Base-by-base conservation (phyloP, 768 basidiomycete species). In the Galerina sulciceps region DNA sequence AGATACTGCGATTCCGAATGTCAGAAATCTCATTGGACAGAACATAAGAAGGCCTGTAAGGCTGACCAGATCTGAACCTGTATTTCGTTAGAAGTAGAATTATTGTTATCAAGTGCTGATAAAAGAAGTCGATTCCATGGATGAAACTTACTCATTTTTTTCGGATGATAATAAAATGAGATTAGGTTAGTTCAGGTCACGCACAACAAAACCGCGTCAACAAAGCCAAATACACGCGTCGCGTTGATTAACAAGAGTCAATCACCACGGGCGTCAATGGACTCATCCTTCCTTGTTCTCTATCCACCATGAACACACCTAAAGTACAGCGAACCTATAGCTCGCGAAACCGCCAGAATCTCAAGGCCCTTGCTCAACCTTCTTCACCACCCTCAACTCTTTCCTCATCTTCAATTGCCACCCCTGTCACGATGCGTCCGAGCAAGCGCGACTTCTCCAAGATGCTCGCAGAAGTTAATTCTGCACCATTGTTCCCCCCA, bases 331-430 rank as follows among this genome's bases (percentile, higher is more conserved):
- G 78, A 23, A 85, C 84, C 0, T 86, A 86, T 66, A 64, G 77
- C 62, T 74, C 82, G n/a, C 80, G 79, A 69, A 76, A 63, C 77
- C 83, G 69, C 82, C 81, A 65, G 80, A 84, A 81, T 18, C 13
- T 50, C 10, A 47, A 51, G 6, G 72, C 49, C 22, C 20, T 55
- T 17, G 15, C 53, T 3, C 70, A 54, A 68, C 75, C 55, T 6
- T 77, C 81, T 4, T 75, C 78, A 6, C 73, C 79, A 26, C 70
- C 76, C 3, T 71, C 77, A 6, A 65, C 72, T 9, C 51, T 71
- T 1, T 61, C 75, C 0, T 75, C 79, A 6, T 73, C 75, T 1
- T 71, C 74, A 18, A 63, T 71, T 2, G 57, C 65, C 15, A 41
- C 65, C 23, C 61, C 63, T 10, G 44, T 42, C 4, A 23, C 64